phyloP scores from a whole-genome alignment of 371 early-diverging fungal species.

The Mucor ambiguus region DNA sequence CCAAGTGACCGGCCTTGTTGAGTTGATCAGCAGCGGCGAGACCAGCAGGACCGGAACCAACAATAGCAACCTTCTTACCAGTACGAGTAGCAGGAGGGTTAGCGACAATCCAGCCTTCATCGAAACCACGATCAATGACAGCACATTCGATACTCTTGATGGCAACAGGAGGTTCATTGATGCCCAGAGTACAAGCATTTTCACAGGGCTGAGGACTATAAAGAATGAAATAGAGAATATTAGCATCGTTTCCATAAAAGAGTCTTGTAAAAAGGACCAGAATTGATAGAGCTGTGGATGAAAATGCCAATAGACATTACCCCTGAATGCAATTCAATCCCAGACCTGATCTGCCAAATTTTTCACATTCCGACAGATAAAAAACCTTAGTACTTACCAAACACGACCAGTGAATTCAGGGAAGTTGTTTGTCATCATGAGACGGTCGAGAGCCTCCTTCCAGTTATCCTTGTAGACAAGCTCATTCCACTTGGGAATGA shows the following conservation, averaged over 20 bases:
- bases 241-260: background rate
- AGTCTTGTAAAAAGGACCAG: background rate
- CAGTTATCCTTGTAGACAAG: slow-evolving; percentile 93
- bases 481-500: slow-evolving; percentile 99
- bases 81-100: slow-evolving; percentile 78
- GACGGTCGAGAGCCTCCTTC: slow-evolving; percentile 90
- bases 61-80: slow-evolving; percentile 84
- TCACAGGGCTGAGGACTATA: slow-evolving; percentile 92
- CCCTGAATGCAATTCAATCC: background rate
- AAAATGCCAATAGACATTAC: background rate
- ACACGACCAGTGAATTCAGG: slow-evolving; percentile 84
- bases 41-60: slow-evolving; percentile 97
- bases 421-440: slow-evolving; percentile 97
- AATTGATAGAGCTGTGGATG: background rate
- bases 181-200: slow-evolving; percentile 69
- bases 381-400: slow-evolving; percentile 18
- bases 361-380: background rate
- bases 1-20: slow-evolving; percentile 93
- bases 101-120: slow-evolving; percentile 94
- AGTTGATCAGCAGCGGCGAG: slow-evolving; percentile 96
- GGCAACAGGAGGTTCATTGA: slow-evolving; percentile 89
- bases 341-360: background rate
- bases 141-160: slow-evolving; percentile 98
- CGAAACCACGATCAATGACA: slow-evolving; percentile 94
- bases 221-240: background rate